Conservation (phyloP, 805 yeast genomes). For the Lipomyces lipofer region DNA sequence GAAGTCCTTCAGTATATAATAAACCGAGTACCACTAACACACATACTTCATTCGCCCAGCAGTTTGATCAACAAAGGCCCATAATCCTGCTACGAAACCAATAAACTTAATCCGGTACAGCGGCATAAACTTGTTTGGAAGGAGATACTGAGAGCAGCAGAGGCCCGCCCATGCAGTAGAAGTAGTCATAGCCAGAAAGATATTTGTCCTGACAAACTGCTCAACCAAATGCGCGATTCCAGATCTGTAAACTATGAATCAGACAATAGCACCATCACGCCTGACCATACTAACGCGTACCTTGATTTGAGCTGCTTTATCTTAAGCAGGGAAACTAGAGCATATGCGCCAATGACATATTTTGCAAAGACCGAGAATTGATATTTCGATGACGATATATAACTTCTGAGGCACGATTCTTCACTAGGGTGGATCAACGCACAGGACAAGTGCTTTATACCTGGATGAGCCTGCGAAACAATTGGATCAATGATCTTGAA, state of each 20-base stretch:
- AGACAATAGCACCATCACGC: no score
- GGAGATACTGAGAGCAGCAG: conserved; percentile 39
- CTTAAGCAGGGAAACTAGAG: conserved; percentile 3
- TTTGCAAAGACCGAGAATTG: conserved; percentile 18
- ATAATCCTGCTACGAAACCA: conserved; percentile 46
- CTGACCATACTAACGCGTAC: no score
- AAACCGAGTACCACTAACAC: background rate
- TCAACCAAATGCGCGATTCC: background rate
- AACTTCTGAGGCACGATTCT: conserved; percentile 24
- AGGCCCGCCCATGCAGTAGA: conserved; percentile 46
- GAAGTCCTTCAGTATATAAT: background rate
- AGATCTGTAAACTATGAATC: no score
- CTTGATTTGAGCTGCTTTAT: background rate
- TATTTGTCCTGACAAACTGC: conserved; percentile 35
- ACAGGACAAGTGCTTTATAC: conserved; percentile 26
- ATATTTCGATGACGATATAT: conserved; percentile 3
- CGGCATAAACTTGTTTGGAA: conserved; percentile 38
- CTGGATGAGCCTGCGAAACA: conserved; percentile 31
- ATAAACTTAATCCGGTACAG: conserved; percentile 41
- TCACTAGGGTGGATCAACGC: conserved; percentile 29
- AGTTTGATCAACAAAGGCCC: conserved; percentile 43
- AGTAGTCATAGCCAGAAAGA: conserved; percentile 40
- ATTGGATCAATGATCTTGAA: conserved; percentile 25
- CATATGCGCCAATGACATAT: conserved; percentile 15
- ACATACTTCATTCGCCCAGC: conserved; percentile 40